Conservation (phyloP, 1,284 basidiomycete species). For the Meripilus lineatus region DNA sequence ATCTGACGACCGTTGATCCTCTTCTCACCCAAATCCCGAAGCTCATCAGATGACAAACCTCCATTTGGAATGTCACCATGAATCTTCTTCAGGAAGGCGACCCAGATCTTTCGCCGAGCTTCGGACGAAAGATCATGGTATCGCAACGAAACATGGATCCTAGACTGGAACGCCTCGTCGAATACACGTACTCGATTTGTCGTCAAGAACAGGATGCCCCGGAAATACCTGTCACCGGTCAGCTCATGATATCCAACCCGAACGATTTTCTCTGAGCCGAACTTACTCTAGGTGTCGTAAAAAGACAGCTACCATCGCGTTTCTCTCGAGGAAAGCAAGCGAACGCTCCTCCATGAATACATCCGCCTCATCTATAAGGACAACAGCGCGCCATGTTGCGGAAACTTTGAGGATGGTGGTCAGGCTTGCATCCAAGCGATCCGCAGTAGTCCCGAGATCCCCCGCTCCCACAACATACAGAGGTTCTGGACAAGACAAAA, state of each 20-base stretch:
- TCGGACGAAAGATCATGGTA: slow-evolving; percentile 48
- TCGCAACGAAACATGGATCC: slow-evolving; percentile 60
- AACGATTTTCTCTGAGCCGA: not conserved
- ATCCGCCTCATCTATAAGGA: slow-evolving; percentile 54
- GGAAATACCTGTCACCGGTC: slow-evolving; percentile 46
- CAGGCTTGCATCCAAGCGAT: slow-evolving; percentile 24
- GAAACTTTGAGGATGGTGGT: slow-evolving; percentile 37
- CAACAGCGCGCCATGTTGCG: slow-evolving; percentile 59
- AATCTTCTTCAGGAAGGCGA: slow-evolving; percentile 50
- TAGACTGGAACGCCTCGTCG: slow-evolving; percentile 65
- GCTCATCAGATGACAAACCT: slow-evolving; percentile 37
- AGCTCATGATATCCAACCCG: not conserved
- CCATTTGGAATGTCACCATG: slow-evolving; percentile 28
- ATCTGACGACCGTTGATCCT: slow-evolving; percentile 59
- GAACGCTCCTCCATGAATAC: slow-evolving; percentile 62
- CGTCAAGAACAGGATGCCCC: slow-evolving; percentile 62
- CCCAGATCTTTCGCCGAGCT: slow-evolving; percentile 53
- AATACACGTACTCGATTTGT: slow-evolving; percentile 64
- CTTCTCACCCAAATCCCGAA: slow-evolving; percentile 42
- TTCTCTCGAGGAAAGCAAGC: slow-evolving; percentile 53
- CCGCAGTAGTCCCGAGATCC: slow-evolving; percentile 51
- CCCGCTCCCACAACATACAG: slow-evolving; percentile 63
- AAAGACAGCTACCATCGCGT: slow-evolving; percentile 60
- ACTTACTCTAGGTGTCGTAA: slow-evolving; percentile 26
- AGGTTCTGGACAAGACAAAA: slow-evolving; percentile 18